A percentile compares a stretch with the other conserved stretches of the same genome.
Conservation (phyloP, 805 yeast species). For the Debaryomyces hansenii region DNA sequence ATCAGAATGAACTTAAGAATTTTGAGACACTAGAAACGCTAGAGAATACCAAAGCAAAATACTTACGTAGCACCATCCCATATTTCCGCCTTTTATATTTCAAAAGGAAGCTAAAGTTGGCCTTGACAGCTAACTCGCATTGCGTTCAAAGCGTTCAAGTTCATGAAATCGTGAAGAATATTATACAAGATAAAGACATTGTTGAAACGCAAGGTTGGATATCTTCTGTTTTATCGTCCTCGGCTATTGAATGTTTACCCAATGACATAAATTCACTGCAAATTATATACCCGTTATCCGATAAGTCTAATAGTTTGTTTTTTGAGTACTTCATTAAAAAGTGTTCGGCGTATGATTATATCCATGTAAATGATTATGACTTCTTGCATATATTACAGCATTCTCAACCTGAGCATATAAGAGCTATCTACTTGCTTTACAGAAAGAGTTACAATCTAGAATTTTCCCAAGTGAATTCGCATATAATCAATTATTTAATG, state of each 20-base stretch:
- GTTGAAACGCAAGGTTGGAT: constrained; percentile 4
- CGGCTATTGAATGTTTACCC: neutral
- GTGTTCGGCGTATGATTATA: neutral
- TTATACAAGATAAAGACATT: neutral
- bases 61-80: neutral
- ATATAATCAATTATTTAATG: constrained; percentile 3
- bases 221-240: constrained; percentile 3
- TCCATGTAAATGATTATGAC: constrained; percentile 4
- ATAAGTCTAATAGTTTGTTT: neutral
- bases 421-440: constrained; percentile 1
- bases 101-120: neutral
- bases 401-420: neutral
- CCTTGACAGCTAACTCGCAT: neutral
- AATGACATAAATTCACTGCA: neutral
- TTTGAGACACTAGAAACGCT: neutral
- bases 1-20: neutral
- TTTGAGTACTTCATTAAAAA: neutral
- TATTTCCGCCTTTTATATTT: constrained; percentile 3
- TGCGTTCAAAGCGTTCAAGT: neutral
- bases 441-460: neutral
- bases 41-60: neutral
- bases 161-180: neutral
- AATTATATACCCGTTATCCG: neutral
- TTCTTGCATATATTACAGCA: constrained; percentile 1
- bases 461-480: neutral